Conservation (phyloP, 306 rosid genomes). For the Fagus sylvatica region DNA sequence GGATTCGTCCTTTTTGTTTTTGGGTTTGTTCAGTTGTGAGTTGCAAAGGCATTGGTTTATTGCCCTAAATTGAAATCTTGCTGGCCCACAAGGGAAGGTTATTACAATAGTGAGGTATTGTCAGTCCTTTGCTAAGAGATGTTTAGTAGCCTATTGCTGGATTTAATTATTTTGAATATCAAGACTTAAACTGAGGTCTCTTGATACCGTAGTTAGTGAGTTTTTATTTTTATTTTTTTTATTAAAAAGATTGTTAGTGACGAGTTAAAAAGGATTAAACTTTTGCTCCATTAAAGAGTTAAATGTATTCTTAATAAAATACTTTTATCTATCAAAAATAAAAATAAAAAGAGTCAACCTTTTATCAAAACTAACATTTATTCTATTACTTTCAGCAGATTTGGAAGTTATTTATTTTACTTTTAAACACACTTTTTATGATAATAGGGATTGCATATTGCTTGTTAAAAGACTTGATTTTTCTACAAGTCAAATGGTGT, state of each 20-base stretch:
- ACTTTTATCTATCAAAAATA: too few species aligned
- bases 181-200: neutral
- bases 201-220: neutral
- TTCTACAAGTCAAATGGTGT: too few species aligned
- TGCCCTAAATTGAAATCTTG: neutral
- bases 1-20: too few species aligned
- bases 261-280: neutral
- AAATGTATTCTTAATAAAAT: too few species aligned
- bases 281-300: neutral
- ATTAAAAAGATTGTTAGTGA: neutral
- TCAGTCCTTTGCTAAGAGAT: neutral
- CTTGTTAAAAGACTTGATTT: too few species aligned
- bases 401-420: neutral
- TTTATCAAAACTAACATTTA: neutral
- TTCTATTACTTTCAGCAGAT: neutral
- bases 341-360: neutral
- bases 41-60: neutral
- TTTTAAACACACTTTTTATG: neutral
- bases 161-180: neutral
- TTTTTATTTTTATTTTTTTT: too few species aligned
- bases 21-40: too few species aligned
- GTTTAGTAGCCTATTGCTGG: neutral
- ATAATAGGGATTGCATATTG: neutral
- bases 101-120: slow-evolving; percentile 2
- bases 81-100: neutral